These are phyloP conservation scores for Hanseniaspora uvarum DNA, from an alignment of 1,139 yeast genomes.

Conservation along the genomic window DNA sequence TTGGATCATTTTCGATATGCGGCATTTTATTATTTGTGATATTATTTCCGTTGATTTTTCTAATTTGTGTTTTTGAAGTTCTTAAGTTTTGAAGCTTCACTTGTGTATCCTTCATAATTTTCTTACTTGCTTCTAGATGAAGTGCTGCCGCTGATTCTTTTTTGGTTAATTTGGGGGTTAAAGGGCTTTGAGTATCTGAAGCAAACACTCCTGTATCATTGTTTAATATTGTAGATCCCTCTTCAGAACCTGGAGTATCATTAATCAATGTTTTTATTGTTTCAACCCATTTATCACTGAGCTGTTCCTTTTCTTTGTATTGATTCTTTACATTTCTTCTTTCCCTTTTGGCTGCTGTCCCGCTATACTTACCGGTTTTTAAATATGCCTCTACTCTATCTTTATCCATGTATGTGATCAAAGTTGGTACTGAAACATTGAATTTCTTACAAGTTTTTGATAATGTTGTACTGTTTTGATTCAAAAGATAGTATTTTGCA, in stretches of 20 bases:
- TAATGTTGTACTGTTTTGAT: slow-evolving; percentile 13
- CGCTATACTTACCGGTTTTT: slow-evolving; percentile 17
- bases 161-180: not conserved
- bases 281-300: slow-evolving; percentile 12
- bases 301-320: slow-evolving; percentile 15
- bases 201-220: not conserved
- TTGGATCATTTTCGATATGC: not conserved
- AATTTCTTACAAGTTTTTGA: slow-evolving; percentile 13
- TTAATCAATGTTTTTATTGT: slow-evolving; percentile 3
- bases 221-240: not conserved
- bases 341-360: slow-evolving; percentile 15
- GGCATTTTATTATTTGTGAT: not conserved
- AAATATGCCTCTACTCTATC: slow-evolving; percentile 16
- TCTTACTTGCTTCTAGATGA: slow-evolving; percentile 5
- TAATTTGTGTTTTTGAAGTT: not conserved
- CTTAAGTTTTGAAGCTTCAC: not conserved
- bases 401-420: slow-evolving; percentile 18
- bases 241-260: not conserved
- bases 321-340: slow-evolving; percentile 17
- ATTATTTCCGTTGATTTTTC: not conserved
- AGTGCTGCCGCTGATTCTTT: not conserved
- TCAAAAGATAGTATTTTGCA: slow-evolving; percentile 16
- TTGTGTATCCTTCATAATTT: slow-evolving; percentile 1
- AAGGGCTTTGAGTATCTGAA: not conserved
- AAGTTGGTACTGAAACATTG: slow-evolving; percentile 17